phyloP scores from a whole-genome alignment of 257 asterid species.

The Echites panduratus region DNA sequence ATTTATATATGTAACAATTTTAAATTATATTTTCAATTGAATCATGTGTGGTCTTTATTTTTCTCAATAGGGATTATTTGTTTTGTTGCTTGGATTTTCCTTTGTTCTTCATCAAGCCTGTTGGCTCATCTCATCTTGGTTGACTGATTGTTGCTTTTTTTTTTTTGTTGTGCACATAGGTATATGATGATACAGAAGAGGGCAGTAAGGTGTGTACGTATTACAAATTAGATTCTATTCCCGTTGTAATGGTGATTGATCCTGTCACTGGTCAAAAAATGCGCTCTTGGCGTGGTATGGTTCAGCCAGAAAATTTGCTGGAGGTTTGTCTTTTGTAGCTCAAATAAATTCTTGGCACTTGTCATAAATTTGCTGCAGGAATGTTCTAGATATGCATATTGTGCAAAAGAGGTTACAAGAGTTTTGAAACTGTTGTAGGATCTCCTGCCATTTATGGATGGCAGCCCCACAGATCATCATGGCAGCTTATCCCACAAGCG shows the following conservation, averaged over 20 bases:
- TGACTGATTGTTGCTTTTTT: conserved; percentile 16
- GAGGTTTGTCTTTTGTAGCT: conserved; percentile 47
- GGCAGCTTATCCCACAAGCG: conserved; percentile 70
- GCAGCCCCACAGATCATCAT: conserved; percentile 79
- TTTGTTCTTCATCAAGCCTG: not conserved
- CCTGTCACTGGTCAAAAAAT: conserved; percentile 95
- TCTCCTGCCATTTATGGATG: conserved; percentile 82
- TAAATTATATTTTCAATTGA: not conserved
- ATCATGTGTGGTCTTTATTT: not conserved
- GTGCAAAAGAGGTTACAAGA: not conserved
- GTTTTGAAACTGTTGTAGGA: conserved; percentile 42
- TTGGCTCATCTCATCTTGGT: conserved; percentile 15
- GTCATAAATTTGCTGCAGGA: not conserved
- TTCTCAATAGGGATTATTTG: not conserved
- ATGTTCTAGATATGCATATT: not conserved
- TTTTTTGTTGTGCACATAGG: conserved; percentile 36
- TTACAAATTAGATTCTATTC: conserved; percentile 73
- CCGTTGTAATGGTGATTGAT: conserved; percentile 76
- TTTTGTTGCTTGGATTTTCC: not conserved
- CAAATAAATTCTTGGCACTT: not conserved
- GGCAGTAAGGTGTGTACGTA: conserved; percentile 95
- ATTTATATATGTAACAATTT: not conserved
- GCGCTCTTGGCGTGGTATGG: conserved; percentile 94
- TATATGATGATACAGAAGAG: conserved; percentile 84
- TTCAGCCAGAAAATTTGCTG: conserved; percentile 82